Evolutionary conservation across 768 basidiomycete genomes (phyloP).

Genomic region (Russula dissimulans): DNA sequence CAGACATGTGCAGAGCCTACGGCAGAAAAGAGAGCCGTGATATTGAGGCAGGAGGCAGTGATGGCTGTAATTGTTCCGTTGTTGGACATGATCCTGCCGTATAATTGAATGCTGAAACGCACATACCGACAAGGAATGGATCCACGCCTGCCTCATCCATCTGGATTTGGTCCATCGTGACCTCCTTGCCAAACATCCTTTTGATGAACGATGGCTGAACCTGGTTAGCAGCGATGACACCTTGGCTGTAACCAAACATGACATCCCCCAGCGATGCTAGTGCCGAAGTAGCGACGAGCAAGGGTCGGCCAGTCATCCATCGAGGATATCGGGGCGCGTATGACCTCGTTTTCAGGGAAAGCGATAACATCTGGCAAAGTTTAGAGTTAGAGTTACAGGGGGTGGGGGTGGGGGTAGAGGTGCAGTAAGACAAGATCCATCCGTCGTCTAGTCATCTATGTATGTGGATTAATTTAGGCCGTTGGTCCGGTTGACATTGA

Average conservation of each 20-base stretch:
- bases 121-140: slow-evolving; percentile 37
- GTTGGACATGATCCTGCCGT: not conserved
- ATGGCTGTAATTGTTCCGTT: slow-evolving; percentile 29
- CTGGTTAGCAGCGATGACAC: slow-evolving; percentile 42
- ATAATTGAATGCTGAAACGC: not conserved
- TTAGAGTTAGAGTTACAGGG: no score
- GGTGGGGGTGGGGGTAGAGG: not conserved
- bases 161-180: slow-evolving; percentile 39
- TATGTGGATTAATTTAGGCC: not conserved
- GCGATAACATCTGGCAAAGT: not conserved
- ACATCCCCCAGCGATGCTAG: slow-evolving; percentile 48
- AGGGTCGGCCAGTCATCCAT: slow-evolving; percentile 42
- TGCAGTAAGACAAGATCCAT: not conserved
- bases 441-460: not conserved
- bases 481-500: no score
- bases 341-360: slow-evolving; percentile 28
- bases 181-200: slow-evolving; percentile 37
- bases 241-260: slow-evolving; percentile 49
- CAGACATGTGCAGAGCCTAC: slow-evolving; percentile 40
- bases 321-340: slow-evolving; percentile 41
- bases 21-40: slow-evolving; percentile 41
- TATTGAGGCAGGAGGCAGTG: slow-evolving; percentile 40
- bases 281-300: slow-evolving; percentile 43
- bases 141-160: slow-evolving; percentile 35
- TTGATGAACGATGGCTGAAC: slow-evolving; percentile 45